Base-by-base conservation (phyloP, 805 yeast genomes). In the Kuraishia ogatae region DNA sequence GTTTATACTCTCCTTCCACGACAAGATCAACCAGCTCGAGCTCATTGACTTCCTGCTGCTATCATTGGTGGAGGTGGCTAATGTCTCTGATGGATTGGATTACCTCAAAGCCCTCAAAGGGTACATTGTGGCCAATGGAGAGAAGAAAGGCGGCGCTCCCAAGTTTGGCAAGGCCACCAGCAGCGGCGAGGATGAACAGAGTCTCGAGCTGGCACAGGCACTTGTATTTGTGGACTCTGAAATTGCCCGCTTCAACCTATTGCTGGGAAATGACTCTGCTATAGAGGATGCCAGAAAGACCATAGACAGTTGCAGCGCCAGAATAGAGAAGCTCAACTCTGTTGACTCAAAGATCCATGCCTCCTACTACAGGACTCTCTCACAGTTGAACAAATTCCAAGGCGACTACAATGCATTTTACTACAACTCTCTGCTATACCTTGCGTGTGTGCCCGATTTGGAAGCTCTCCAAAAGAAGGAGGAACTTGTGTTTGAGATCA, bases 391-490 rank as follows among this genome's bases (percentile, higher is more conserved):
- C 76, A 85, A 89, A 70, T 69, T 80, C 57, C 83, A 84, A 63
- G 82, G 83, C 28, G 96, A 94, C 70, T 91, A 84, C 73, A 89
- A 90, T 61, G 74, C 77, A 43, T 93, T 82, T 72, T 94, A 94
- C 70, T 81, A 85, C 62, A 90, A 87, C 63, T 84, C 91, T 21
- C 76, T 94, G 67, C 73, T 93, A 57, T 93, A 85, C 67, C 76
- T 94, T 59, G 92, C 97, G 4, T 86, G 96, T 52, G 75, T 89
- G 53, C 78, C 73, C 22, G 55, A 61, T 24, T 60, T 78, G 22
- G 70, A 70, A 24, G 74, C 73, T 55, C 69, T 84, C 53, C 56
- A 58, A 19, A 66, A 68, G 20, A 73, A 70, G 39, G 71, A 69
- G 50, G 58, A 61, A 54, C 67, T 75, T 55, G 88, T 89, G 1